Evolutionary conservation across 1,284 basidiomycete genomes (phyloP), one percentile per base, ranked within the genome.

Genomic region (Garcileccinum viscosum): DNA sequence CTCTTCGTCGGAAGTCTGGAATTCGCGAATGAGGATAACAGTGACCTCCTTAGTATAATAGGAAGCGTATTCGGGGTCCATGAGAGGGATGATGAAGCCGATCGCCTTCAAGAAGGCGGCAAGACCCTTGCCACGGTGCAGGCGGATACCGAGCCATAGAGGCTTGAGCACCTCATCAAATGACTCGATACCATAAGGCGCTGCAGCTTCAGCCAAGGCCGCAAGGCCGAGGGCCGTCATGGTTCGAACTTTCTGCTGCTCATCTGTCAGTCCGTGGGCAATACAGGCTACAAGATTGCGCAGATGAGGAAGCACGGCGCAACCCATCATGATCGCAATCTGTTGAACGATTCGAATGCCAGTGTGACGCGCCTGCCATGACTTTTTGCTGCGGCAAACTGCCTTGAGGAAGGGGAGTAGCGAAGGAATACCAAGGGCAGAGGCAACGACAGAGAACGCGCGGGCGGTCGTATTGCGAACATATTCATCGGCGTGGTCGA

Each of bases 21-120:
- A 99, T 84, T 99, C 98, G 80, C 98, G 95, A 72, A 99, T 99
- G 70, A 99, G 91, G 80, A 98, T 98, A 69, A 98, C 95, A 65
- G 96, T 97, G 72, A 97, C 95, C 86, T 98, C 96, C 82, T 96
- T 96, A 63, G 96, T 98, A 79, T 98, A 99, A 84, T 98, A 98
- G 32, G 95, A 96, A 9, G 96, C 96, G 75, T 98, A 98, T 85
- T 99, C 97, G 63, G 97, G 95, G 80, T 99, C 98, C 98, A 99
- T 99, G 69, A 99, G 93, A 0, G 98, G 98, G 70, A 99, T 98
- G 80, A 99, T 99, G 85, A 98, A 99, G 42, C 98, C 97, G 73
- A 99, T 99, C 50, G 97, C 98, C 80, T 99, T 99, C 76, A 99
- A 85, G 87, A 99, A 99, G 4, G 98, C 97, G 15, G 98, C 97